phyloP scores from a whole-genome alignment of 768 basidiomycete species.

The Mycena venus region DNA sequence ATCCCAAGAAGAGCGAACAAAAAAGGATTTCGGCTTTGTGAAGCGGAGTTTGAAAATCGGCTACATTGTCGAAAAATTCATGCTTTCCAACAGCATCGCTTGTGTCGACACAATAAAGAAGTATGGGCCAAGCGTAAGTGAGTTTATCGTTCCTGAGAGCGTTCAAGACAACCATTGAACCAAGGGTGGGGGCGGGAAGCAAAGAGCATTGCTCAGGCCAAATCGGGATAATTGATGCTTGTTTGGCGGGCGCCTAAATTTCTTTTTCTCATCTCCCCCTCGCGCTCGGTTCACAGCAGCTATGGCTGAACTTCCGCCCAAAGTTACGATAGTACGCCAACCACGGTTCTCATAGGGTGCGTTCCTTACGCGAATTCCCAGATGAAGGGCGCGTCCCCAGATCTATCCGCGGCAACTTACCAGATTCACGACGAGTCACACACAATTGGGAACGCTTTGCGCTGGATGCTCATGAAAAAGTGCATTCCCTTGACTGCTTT shows the following conservation, averaged over 20 bases:
- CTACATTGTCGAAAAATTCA: conserved; percentile 10
- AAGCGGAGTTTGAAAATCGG: conserved; percentile 24
- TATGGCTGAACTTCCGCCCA: conserved; percentile 17
- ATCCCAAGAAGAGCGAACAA: conserved; percentile 8
- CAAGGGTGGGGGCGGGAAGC: too few relatives aligned
- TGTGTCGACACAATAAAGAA: not conserved
- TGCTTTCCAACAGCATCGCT: not conserved
- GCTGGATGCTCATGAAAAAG: conserved; percentile 99
- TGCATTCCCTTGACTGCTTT: conserved; percentile 48
- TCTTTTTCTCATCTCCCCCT: too few relatives aligned
- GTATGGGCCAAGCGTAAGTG: too few relatives aligned
- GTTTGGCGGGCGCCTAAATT: too few relatives aligned
- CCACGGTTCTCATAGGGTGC: not conserved
- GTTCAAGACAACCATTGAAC: too few relatives aligned
- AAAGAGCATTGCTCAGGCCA: too few relatives aligned
- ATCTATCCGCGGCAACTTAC: conserved; percentile 91
- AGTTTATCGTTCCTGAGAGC: too few relatives aligned
- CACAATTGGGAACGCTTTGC: conserved; percentile 93
- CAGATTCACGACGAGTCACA: conserved; percentile 95
- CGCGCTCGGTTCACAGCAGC: too few relatives aligned
- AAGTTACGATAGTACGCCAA: conserved; percentile 15
- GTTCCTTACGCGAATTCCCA: conserved; percentile 44
- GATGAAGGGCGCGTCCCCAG: conserved; percentile 87
- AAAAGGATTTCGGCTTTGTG: conserved; percentile 14
- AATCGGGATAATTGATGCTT: too few relatives aligned